Conservation (phyloP, 352 stramenopile genomes). For the Blastocystis sp. region DNA sequence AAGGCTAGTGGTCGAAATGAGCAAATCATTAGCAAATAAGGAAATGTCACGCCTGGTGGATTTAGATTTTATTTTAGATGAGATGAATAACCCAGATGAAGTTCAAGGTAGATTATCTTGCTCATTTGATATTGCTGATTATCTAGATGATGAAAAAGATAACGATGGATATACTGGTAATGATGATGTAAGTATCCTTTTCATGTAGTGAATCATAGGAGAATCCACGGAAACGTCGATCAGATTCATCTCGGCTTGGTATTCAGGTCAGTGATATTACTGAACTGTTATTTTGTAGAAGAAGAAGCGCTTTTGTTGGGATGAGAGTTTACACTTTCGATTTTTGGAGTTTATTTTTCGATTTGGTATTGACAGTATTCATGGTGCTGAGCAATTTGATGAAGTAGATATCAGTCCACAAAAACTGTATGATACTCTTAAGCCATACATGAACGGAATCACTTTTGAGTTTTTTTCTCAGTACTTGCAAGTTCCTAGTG, state of each 20-base stretch:
- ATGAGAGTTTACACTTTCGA: constrained; percentile 48
- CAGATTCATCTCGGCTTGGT: background rate
- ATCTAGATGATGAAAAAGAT: constrained; percentile 12
- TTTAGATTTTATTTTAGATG: constrained; percentile 26
- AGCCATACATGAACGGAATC: background rate
- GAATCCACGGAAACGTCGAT: constrained; percentile 5
- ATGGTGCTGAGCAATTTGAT: background rate
- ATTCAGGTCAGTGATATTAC: background rate
- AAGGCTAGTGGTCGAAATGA: constrained; percentile 9
- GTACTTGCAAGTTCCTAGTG: background rate
- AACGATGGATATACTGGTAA: background rate
- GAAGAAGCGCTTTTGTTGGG: constrained; percentile 61
- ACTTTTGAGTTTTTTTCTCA: constrained; percentile 39
- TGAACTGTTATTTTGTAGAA: background rate
- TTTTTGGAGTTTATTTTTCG: constrained; percentile 60
- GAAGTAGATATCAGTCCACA: constrained; percentile 31
- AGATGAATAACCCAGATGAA: background rate
- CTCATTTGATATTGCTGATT: background rate
- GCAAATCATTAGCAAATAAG: background rate
- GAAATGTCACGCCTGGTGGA: background rate
- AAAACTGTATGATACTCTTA: constrained; percentile 30
- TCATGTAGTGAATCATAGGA: background rate
- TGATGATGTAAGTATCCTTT: background rate
- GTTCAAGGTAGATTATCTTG: constrained; percentile 44
- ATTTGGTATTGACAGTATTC: constrained; percentile 37